Base-by-base conservation (phyloP, 2,329 filamentous ascomycete species). In the Pseudogymnoascus sp. region DNA sequence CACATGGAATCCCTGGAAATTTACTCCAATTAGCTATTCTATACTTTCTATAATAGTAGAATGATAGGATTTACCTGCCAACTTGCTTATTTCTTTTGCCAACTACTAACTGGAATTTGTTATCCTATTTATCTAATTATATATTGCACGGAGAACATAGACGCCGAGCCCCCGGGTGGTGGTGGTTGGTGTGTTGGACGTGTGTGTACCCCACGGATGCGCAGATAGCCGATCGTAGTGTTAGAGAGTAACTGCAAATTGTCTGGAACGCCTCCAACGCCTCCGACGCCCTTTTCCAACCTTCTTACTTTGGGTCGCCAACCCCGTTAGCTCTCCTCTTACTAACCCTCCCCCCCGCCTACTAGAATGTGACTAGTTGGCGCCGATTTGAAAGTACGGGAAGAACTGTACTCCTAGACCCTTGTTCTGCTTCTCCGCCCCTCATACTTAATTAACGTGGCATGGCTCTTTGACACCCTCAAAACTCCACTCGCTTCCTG, bases 361-460 rank as follows among this genome's bases (percentile, higher is more conserved):
- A 19, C 46, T 56, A 56, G n/a, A 56, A 56, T 56, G 19, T 56
- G 46, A 19, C 46, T 56, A 56, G 46, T n/a, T 12, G 28, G 4
- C 26, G 24, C 8, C 26, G 26, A 33, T 33, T 56, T 56, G 3
- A 14, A 28, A 12, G 46, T 33, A 56, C 26, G n/a, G 26, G 10
- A 53, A 4, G 46, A 19, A 12, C 28, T 31, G 8, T 14, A 19
- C 28, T 53, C n/a, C 26, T 56, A 56, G 26, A 56, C 46, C 46
- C 46, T 56, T 56, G 46, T 10, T 56, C 26, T 56, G n/a, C 10
- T 6, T 56, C 28, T 33, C 46, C 46, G 26, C 46, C 46, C 28
- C 46, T 56, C 46, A 56, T 56, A 33, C 46, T 56, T 56, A 16
- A 56, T 56, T 56, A 56, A 56, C 26, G 46, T 56, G 46, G 46